These are phyloP conservation scores for Angophora floribunda DNA, from an alignment of 345 rosid genomes.

Conservation along the genomic window DNA sequence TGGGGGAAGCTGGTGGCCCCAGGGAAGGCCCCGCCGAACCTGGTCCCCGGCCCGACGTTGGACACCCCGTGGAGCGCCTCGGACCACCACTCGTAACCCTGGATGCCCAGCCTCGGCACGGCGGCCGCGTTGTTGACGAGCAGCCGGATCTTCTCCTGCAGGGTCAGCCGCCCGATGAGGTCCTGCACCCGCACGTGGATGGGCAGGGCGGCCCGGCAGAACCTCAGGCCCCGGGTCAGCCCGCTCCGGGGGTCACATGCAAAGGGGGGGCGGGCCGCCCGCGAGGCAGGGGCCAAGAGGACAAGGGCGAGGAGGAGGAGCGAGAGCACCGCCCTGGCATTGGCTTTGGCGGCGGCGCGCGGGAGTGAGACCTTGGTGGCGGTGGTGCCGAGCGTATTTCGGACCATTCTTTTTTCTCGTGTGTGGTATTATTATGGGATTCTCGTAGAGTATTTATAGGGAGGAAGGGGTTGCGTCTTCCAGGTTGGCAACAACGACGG, in stretches of 20 bases:
- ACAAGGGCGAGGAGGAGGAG: not conserved
- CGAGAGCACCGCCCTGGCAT: not conserved
- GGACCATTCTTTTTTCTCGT: not conserved
- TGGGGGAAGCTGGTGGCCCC: slow-evolving; percentile 96
- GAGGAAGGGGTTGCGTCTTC: not conserved
- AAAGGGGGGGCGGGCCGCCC: slow-evolving; percentile 22
- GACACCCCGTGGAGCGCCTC: slow-evolving; percentile 97
- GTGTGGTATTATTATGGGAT: not conserved
- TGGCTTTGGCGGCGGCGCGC: not conserved
- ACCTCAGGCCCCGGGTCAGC: slow-evolving; percentile 34
- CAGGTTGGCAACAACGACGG: not conserved
- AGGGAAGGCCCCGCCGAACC: slow-evolving; percentile 60
- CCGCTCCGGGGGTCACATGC: slow-evolving; percentile 61
- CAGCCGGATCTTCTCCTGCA: slow-evolving; percentile 66
- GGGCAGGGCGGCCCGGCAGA: slow-evolving; percentile 46
- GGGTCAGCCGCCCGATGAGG: slow-evolving; percentile 63
- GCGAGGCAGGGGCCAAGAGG: not conserved
- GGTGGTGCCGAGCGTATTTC: not conserved
- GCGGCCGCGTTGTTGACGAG: slow-evolving; percentile 77
- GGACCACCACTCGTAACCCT: slow-evolving; percentile 96
- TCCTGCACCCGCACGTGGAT: slow-evolving; percentile 63
- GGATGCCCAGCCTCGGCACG: slow-evolving; percentile 79
- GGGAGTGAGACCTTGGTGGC: not conserved
- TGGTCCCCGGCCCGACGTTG: slow-evolving; percentile 61
- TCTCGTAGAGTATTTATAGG: slow-evolving; percentile 23